These are phyloP conservation scores for Leucaena leucocephala DNA, from an alignment of 306 rosid species.

Conservation along the genomic window DNA sequence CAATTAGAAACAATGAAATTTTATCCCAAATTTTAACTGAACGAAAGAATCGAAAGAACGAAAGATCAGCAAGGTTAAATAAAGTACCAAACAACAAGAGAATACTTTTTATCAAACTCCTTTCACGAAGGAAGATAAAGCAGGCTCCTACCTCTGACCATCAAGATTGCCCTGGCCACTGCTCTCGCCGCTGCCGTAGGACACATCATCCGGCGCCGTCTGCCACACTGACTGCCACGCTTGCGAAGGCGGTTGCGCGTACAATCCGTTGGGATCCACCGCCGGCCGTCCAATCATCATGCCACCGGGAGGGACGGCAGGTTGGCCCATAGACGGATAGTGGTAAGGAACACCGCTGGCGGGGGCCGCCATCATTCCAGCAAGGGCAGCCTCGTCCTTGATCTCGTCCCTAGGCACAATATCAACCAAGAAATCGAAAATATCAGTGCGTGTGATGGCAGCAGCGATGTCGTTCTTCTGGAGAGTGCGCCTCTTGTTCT, in stretches of 20 bases:
- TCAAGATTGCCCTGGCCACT: constrained; percentile 74
- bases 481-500: constrained; percentile 87
- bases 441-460: constrained; percentile 88
- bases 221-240: constrained; percentile 99
- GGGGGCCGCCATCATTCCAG: constrained; percentile 60
- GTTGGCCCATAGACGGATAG: constrained; percentile 91
- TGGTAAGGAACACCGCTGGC: constrained; percentile 87
- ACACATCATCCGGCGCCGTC: constrained; percentile 64
- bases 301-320: constrained; percentile 60
- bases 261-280: constrained; percentile 79
- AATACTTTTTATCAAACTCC: neutral
- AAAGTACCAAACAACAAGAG: neutral
- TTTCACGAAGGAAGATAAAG: neutral
- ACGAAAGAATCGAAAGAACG: neutral
- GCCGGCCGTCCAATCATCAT: constrained; percentile 95
- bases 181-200: constrained; percentile 67
- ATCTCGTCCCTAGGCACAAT: constrained; percentile 96
- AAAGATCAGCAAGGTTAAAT: neutral
- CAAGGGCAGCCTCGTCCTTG: constrained; percentile 73
- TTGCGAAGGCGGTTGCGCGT: constrained; percentile 91
- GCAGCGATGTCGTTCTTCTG: constrained; percentile 98
- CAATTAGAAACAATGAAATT: neutral
- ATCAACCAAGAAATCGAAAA: constrained; percentile 85
- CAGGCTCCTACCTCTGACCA: constrained; percentile 67
- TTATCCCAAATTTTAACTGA: neutral